Base-by-base conservation (phyloP, 768 basidiomycete species). In the Lentinula guzmanii region DNA sequence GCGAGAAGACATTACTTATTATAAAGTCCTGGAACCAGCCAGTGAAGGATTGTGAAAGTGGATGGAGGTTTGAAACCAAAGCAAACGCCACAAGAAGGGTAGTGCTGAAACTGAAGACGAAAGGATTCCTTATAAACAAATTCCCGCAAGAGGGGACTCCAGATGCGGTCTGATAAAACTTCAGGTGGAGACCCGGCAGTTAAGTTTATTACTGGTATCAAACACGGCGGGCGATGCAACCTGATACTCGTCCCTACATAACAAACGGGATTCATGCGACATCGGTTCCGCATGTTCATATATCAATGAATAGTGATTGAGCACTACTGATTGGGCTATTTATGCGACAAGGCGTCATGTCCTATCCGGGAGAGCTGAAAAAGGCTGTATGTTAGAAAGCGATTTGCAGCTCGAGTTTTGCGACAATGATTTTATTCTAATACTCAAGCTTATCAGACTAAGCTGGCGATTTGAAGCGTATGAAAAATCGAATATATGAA, bases 1-100 rank as follows among this genome's bases (percentile, higher is more conserved):
- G 57, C 79, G 79, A 64, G 79, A 79, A 67, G 83, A 83, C 82
- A 84, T 82, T 71, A n/a, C n/a, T n/a, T n/a, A 84, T 82, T 71
- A 65, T 69, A 58, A 64, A 69, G 75, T 77, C 75, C 78, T 79
- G 77, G 79, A 73, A 75, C 78, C 78, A 79, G 78, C 76, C 76
- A 75, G 78, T 77, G 77, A 67, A 69, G 64, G 64, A n/a, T 21
- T 37, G 34, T 59, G 10, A n/a, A n/a, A 4, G 37, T n/a, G 52
- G 52, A 34, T 8, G 52, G 37, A 53, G 13, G 31, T 33, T 34
- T 8, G 10, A 18, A 35, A 52, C 34, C 34, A 35, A 52, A 21
- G 52, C 52, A 48, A 60, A 52, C 52, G 35, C 58, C 43, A 48
- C 46, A 60, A 45, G 55, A 24, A 34, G 37, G 52, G 52, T 34